Base-by-base conservation (phyloP, 139 green algal genomes). In the Chlorella sp. region DNA sequence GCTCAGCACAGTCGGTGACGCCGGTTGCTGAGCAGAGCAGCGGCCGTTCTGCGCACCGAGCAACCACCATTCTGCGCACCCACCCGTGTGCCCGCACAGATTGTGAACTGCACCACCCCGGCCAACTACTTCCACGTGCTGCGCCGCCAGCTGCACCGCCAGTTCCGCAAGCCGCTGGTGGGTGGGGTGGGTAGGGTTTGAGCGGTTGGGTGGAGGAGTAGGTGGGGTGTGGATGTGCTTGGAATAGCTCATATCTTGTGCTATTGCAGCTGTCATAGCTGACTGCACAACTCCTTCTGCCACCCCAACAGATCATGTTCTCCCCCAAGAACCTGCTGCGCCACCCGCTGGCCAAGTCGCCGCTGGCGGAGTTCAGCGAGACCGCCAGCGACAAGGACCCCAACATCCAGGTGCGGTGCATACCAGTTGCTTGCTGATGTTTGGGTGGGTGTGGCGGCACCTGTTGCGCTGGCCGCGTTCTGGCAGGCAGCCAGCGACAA, bases 61-160 rank as follows among this genome's bases (percentile, higher is more conserved):
- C 21, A 32, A 28, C 60, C 20, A 67, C 21, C 4, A n/a, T n/a
- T n/a, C n/a, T n/a, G n/a, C n/a, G n/a, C n/a, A n/a, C n/a, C n/a
- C n/a, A n/a, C n/a, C n/a, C n/a, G n/a, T n/a, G n/a, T n/a, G n/a
- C n/a, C n/a, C n/a, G n/a, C n/a, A n/a, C n/a, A 81, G 74, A 80
- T 99, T 0, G 93, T 96, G 76, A 99, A 99, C 92, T 92, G 92
- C 85, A 98, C 97, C 51, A 99, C 97, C 23, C 97, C 97, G 4
- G 97, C 95, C 74, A 99, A 99, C 90, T 99, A 99, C 93, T 99
- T 98, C 95, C 96, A 99, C 76, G 89, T 98, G 47, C 93, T 99
- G 65, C 90, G 97, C n/a, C 88, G 95, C 38, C 95, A 97, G 92
- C 91, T 96, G 67, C 57, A 80, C 76, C 51, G 80, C 30, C 68